These are phyloP conservation scores for Volvox africanus DNA, from an alignment of 139 green algal genomes.

Conservation along the genomic window DNA sequence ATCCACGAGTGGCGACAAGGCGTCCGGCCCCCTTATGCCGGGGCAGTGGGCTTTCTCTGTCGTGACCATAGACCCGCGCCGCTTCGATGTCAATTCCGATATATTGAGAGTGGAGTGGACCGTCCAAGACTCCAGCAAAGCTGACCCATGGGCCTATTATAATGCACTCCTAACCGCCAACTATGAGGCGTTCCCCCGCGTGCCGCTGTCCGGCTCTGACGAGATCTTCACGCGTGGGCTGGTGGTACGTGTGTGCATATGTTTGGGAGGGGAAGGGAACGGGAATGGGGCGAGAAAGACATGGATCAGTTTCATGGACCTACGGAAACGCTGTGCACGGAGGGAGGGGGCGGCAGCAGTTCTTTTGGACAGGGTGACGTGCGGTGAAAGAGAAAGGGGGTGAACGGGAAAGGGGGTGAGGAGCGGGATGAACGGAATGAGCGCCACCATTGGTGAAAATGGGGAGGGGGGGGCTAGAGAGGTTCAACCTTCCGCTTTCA, in stretches of 20 bases:
- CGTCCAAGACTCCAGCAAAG: not conserved
- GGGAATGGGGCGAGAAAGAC: not conserved
- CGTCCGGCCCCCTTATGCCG: not conserved
- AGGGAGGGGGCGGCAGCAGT: too few relatives aligned
- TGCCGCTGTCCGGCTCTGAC: not conserved
- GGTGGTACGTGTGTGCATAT: not conserved
- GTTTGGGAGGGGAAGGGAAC: not conserved
- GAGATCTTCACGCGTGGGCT: not conserved
- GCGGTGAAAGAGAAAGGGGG: not conserved
- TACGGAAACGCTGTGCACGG: too few relatives aligned
- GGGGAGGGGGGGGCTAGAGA: not conserved
- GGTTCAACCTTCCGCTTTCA: too few relatives aligned
- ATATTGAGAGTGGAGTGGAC: constrained; percentile 53
- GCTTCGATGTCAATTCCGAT: not conserved
- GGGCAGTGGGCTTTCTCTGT: constrained; percentile 51
- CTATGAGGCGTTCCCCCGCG: constrained; percentile 38
- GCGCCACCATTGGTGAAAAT: not conserved
- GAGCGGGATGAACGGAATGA: not conserved
- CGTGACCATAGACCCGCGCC: constrained; percentile 18
- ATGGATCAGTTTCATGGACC: too few relatives aligned
- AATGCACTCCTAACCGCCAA: constrained; percentile 58
- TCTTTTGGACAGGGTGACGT: not conserved
- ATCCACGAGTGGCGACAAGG: not conserved
- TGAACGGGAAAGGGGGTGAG: not conserved
- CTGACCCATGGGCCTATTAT: not conserved